Evolutionary conservation across 164 flowering plant species (phyloP).

Genomic region (Vitis amurensis): DNA sequence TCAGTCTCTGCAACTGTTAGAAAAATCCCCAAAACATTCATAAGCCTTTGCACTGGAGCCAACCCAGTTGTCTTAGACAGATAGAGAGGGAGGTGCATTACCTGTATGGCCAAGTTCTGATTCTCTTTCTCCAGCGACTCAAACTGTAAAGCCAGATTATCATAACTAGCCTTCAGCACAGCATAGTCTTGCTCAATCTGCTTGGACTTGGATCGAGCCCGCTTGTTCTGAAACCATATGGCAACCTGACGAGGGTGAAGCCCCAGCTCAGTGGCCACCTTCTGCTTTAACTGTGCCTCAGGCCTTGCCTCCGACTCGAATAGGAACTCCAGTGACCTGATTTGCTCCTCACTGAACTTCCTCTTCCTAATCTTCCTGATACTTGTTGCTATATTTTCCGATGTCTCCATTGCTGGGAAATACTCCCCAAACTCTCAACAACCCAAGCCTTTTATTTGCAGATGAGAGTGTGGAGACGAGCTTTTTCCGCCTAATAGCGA

Average conservation of each 20-base stretch:
- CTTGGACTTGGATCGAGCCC: constrained; percentile 28
- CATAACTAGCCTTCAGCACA: constrained; percentile 12
- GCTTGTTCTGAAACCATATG: constrained; percentile 34
- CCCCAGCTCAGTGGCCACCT: constrained; percentile 28
- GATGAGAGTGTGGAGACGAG: too few species aligned
- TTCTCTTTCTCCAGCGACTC: constrained; percentile 20
- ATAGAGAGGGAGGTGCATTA: constrained; percentile 2
- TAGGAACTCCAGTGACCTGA: constrained; percentile 21
- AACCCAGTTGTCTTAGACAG: too few species aligned
- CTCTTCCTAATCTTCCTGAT: constrained; percentile 2
- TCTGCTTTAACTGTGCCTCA: constrained; percentile 19
- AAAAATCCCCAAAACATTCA: not conserved
- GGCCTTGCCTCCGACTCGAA: constrained; percentile 28
- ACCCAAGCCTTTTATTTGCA: not conserved
- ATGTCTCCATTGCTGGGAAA: not conserved
- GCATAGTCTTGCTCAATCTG: constrained; percentile 26
- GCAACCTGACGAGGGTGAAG: constrained; percentile 35
- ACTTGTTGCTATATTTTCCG: not conserved
- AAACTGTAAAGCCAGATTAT: constrained; percentile 15
- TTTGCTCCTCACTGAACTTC: constrained; percentile 24
- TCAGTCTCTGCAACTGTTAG: constrained; percentile 19
- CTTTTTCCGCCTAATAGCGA: too few species aligned
- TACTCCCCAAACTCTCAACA: not conserved
- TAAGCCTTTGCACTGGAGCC: not conserved
- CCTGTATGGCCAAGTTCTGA: constrained; percentile 21